Evolutionary conservation across 2,329 filamentous ascomycete genomes (phyloP).

Genomic region (Thielaviopsis punctulata): DNA sequence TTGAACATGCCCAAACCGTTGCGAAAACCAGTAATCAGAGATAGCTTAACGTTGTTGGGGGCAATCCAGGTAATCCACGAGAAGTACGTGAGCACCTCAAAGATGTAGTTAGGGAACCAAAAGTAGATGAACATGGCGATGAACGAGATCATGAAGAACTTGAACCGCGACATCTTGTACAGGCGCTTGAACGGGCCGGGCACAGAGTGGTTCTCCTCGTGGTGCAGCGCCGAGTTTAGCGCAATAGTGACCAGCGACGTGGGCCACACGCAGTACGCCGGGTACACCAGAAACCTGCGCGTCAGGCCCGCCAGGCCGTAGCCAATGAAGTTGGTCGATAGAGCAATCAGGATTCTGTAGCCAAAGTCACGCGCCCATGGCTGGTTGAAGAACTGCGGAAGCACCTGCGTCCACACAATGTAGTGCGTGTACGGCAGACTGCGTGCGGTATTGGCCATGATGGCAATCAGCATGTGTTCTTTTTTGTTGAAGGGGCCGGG

Average conservation of each 20-base stretch:
- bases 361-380: slow-evolving; percentile 28
- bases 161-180: slow-evolving; percentile 27
- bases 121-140: slow-evolving; percentile 34
- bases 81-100: slow-evolving; percentile 29
- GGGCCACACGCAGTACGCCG: slow-evolving; percentile 36
- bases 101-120: slow-evolving; percentile 36
- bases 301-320: slow-evolving; percentile 35
- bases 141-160: slow-evolving; percentile 29
- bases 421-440: slow-evolving; percentile 31
- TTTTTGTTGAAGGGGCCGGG: slow-evolving; percentile 36
- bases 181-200: slow-evolving; percentile 21
- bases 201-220: slow-evolving; percentile 16
- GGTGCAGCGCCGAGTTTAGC: slow-evolving; percentile 31
- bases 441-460: slow-evolving; percentile 36
- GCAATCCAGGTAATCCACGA: slow-evolving; percentile 38
- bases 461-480: slow-evolving; percentile 38
- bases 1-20: slow-evolving; percentile 24
- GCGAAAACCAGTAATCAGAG: slow-evolving; percentile 21
- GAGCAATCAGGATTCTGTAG: slow-evolving; percentile 32
- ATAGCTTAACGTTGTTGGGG: slow-evolving; percentile 23
- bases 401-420: slow-evolving; percentile 31
- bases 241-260: slow-evolving; percentile 32
- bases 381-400: slow-evolving; percentile 34
- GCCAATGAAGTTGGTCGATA: slow-evolving; percentile 37
- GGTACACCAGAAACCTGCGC: slow-evolving; percentile 34